Evolutionary conservation across 192 early-diverging fungal genomes (phyloP), one percentile per base, ranked within the genome.

Genomic region (Coemansia sp.): DNA sequence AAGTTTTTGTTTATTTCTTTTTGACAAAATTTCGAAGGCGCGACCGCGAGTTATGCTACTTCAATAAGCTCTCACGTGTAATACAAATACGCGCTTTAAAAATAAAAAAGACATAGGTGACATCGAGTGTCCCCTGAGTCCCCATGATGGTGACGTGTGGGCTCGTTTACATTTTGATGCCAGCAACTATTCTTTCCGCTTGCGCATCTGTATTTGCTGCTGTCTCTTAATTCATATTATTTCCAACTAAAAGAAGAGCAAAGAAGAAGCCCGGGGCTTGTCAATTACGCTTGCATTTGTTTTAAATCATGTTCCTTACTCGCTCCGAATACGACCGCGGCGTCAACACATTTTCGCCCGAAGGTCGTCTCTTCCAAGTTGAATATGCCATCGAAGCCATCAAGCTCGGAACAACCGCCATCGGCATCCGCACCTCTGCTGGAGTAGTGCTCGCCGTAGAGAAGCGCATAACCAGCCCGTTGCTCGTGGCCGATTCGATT

Each of bases 321-420:
- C 90, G 93, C 64, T 91, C 90, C 63, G 95, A 99, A 85, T 99
- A 99, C 82, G 97, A 99, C 82, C 90, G 96, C 60, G 97, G 97
- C 49, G 97, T 99, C 68, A 98, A 98, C 81, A 99, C 97, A 49
- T 99, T 99, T 82, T 95, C 93, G 23, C 97, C 97, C 51, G 97
- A 99, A 81, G 97, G 97, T 59, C 93, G 97, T 72, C 84, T 98
- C 55, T 99, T 98, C 87, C 97, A 99, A 81, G 97, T 99, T 58
- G 97, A 99, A 84, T 99, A 99, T 76, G 97, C 96, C 51, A 93
- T 98, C 73, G 97, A 99, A 72, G 95, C 97, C 60, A 98, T 99
- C 84, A 99, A 99, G 93, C 86, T 96, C 9, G 97, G 96, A 12
- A 93, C 95, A 11, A 98, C 97, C 7, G 94, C 97, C 5, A 92